Percentiles rank a stretch among this genome's conserved stretches.
Conservation (phyloP, 176 grass and related monocot genomes). For the Tillandsia fasciculata region DNA sequence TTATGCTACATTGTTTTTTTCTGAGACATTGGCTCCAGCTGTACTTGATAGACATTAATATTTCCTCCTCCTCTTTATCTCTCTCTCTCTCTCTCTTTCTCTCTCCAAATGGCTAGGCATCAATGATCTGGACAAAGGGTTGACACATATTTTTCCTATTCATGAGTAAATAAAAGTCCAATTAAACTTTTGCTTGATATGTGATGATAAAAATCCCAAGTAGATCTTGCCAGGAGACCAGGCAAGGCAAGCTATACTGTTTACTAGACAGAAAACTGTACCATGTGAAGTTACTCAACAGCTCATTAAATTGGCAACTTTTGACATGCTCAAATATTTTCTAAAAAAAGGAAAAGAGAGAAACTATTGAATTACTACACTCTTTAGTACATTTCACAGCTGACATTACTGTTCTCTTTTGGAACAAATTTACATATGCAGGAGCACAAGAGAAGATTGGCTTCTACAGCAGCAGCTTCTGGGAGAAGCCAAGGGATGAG, state of each 20-base stretch:
- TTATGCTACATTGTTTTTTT: not conserved
- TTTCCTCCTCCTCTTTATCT: too few relatives aligned
- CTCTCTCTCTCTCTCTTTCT: not conserved
- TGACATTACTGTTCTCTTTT: slow-evolving; percentile 1
- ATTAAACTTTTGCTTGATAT: not conserved
- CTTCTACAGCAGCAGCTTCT: not conserved
- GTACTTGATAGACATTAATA: not conserved
- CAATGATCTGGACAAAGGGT: not conserved
- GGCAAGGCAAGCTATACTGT: not conserved
- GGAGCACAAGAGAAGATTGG: slow-evolving; percentile 5
- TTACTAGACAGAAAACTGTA: not conserved
- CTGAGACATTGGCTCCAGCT: not conserved
- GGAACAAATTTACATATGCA: slow-evolving; percentile 4
- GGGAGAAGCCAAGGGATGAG: not conserved
- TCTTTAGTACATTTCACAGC: not conserved
- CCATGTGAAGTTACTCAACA: not conserved
- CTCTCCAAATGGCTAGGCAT: not conserved
- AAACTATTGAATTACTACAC: not conserved
- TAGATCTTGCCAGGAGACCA: not conserved
- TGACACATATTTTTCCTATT: not conserved
- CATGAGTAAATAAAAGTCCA: not conserved
- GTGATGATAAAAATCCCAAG: not conserved
- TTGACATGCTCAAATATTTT: not conserved
- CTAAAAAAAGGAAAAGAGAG: too few relatives aligned
- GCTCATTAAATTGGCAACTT: not conserved